phyloP scores from a whole-genome alignment of 2,329 filamentous ascomycete genomes.

The Colletotrichum australisinense region DNA sequence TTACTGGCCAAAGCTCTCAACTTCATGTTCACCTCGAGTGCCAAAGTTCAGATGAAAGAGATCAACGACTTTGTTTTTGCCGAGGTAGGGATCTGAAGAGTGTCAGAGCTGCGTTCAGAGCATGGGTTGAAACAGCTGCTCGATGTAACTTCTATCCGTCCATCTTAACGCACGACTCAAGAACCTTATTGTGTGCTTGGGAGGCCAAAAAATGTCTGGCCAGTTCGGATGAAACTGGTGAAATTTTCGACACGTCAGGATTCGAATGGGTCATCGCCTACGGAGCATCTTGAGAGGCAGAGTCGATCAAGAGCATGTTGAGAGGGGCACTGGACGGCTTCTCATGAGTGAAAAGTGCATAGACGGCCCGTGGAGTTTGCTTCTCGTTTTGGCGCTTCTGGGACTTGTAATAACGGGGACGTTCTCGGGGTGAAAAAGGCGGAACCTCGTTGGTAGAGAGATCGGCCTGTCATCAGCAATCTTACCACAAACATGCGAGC shows the following conservation, averaged over 20 bases:
- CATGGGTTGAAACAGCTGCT: conserved; percentile 6
- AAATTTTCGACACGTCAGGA: neutral
- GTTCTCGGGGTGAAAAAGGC: neutral
- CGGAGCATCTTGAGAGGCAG: neutral
- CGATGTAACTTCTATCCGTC: conserved; percentile 12
- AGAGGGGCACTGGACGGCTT: conserved; percentile 2
- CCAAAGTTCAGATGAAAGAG: conserved; percentile 15
- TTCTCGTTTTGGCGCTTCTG: neutral
- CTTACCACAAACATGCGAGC: conserved; percentile 9
- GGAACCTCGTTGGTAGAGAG: neutral
- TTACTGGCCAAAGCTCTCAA: neutral
- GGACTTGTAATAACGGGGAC: neutral
- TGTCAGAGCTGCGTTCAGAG: neutral
- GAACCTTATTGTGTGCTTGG: conserved; percentile 10
- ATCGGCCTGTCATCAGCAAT: neutral
- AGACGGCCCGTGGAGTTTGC: conserved; percentile 4
- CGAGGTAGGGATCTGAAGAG: neutral
- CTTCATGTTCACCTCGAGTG: neutral
- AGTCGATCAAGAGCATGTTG: neutral
- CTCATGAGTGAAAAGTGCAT: neutral
- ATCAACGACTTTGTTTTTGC: neutral
- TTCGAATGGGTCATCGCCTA: neutral
- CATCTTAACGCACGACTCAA: conserved; percentile 5
- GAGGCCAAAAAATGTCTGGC: conserved; percentile 7
- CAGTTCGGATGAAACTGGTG: conserved; percentile 21